Evolutionary conservation across 164 flowering plant genomes (phyloP), one percentile per base, ranked within the genome.

Genomic region (Litsea cubeba): DNA sequence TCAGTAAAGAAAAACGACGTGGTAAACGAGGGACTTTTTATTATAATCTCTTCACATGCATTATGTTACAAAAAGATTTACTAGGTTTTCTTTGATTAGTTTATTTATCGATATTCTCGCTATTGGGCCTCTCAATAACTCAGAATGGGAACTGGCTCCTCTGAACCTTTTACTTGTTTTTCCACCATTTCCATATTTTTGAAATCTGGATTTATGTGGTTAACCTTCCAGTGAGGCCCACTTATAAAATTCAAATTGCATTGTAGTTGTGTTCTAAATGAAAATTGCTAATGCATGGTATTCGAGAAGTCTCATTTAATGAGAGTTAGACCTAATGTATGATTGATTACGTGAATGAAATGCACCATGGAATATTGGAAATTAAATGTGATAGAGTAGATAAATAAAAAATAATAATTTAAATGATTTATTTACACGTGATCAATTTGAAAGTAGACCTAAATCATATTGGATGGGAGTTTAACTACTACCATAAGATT

Each of bases 71-170:
- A 40, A 40, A 54, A 14, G 12, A 54, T 15, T 3, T 15, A 20
- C 60, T 3, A 54, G n/a, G n/a, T 18, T 5, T 15, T 20, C 60
- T 14, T 14, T 54, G 60, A 18, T 54, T 54, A 14, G 5, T 54
- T 54, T 54, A 50, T 72, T 22, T 11, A 35, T 62, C 7, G 58
- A 30, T 81, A 74, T 74, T 50, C 72, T 73, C 81, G 46, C 12
- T 66, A 80, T 81, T 68, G 87, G 87, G 85, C 83, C 72, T 81
- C 83, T 79, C 81, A 82, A 82, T 80, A 76, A 81, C 84, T 80
- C 89, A 88, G n/a, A n/a, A 88, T 88, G 46, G 2, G 11, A 65
- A 82, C 87, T 81, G 58, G 85, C 87, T 82, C 89, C 83, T 82
- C 88, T 88, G 89, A 86, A 86, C 78, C 83, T 62, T 35, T 35